Conservation (phyloP, 192 early-diverging fungal species). For the Podila epicladia region DNA sequence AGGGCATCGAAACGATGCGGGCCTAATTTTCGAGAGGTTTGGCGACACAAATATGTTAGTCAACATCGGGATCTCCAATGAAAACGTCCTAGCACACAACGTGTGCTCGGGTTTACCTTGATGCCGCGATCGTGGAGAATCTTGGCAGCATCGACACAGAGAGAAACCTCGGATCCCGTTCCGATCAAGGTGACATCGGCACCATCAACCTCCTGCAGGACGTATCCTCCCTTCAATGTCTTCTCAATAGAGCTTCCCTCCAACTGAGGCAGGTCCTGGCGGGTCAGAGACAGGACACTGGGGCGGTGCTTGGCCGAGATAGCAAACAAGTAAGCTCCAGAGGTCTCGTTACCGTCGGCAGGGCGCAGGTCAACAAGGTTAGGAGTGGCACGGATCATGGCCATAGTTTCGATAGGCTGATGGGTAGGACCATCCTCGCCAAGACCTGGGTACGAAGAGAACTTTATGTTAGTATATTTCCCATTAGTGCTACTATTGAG, state of each 20-base stretch:
- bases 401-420: slow-evolving; percentile 96
- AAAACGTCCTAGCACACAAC: too few relatives aligned
- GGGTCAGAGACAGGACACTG: slow-evolving; percentile 86
- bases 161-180: slow-evolving; percentile 92
- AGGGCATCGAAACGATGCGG: slow-evolving; percentile 96
- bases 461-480: not conserved
- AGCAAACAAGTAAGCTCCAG: slow-evolving; percentile 89
- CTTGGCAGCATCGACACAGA: slow-evolving; percentile 89
- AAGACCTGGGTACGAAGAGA: slow-evolving; percentile 44
- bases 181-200: slow-evolving; percentile 79
- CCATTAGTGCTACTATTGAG: not conserved
- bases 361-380: slow-evolving; percentile 90
- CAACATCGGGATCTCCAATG: too few relatives aligned
- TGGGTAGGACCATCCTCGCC: slow-evolving; percentile 99
- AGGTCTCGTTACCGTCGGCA: slow-evolving; percentile 94
- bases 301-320: slow-evolving; percentile 76
- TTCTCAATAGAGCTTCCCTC: slow-evolving; percentile 84
- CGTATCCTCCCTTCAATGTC: slow-evolving; percentile 87
- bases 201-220: slow-evolving; percentile 72
- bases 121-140: slow-evolving; percentile 66
- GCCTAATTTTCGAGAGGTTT: slow-evolving; percentile 39
- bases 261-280: slow-evolving; percentile 95
- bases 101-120: slow-evolving; percentile 15
- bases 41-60: not conserved
- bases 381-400: slow-evolving; percentile 88